Evolutionary conservation across 2,329 filamentous ascomycete genomes (phyloP), one percentile per base, ranked within the genome.

Genomic region (Metarhizium album): DNA sequence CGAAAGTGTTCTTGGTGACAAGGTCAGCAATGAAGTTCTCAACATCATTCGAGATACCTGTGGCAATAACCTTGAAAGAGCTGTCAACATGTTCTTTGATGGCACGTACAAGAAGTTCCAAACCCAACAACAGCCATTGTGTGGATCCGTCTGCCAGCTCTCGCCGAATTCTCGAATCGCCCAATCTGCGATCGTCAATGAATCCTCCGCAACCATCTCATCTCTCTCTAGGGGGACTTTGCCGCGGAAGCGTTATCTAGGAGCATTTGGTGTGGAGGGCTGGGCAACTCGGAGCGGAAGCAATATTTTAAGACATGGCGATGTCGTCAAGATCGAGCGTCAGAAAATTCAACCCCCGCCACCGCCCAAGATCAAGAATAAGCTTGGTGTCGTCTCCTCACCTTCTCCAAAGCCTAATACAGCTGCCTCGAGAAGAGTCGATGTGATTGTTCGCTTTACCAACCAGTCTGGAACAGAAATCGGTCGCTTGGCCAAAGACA

Each of bases 381-480:
- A 73, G 51, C 56, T 68, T 2, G 71, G 69, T 3, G 58, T 61
- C 0, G 57, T 64, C 1, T 60, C 65, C 0, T 62, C 64, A 0
- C 60, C 66, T 2, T 60, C 60, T 1, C 14, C 45, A 9, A 67
- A 69, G 33, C 60, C 70, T 5, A 72, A 68, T 47, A 71, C 74
- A 11, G 72, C 76, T n/a, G 71, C 76, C 0, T 79, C 82, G 37
- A 82, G 81, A 59, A 82, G 87, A 46, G 78, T 83, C 20, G 93
- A 98, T 69, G 82, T 95, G 5, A 79, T 98, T 53, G 94, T 97
- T 24, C 83, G 93, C 1, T 97, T 98, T 62, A 95, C 87, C 0
- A 94, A 89, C 60, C 67, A 74, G 9, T 77, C 71, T 48, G 90
- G 90, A 0, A 81, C 84, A 50, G 93, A 98, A 64, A 78, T 98